Base-by-base conservation (phyloP, 805 yeast genomes). In the Candida chilensis region DNA sequence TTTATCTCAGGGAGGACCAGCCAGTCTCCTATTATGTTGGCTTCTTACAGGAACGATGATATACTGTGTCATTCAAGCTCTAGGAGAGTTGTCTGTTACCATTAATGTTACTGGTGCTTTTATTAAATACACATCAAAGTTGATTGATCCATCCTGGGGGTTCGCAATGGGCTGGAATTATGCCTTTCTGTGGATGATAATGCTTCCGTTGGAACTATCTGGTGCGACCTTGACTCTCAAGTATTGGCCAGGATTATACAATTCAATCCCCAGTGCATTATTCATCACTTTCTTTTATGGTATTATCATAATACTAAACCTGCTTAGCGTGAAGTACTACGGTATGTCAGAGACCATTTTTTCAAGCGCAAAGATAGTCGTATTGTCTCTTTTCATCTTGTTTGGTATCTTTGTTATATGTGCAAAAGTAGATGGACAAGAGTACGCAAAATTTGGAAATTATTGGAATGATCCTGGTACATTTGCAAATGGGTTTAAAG, bases 1-100 rank as follows among this genome's bases (percentile, higher is more conserved):
- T 3, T 54, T 82, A 30, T 40, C 65, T 13, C 58, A 64, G 18
- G 82, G 85, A 48, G 92, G 92, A 16, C 90, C 92, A n/a, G 83
- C 79, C n/a, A n/a, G n/a, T n/a, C n/a, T n/a, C n/a, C n/a, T n/a
- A n/a, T n/a, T n/a, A n/a, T n/a, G n/a, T n/a, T 51, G 48, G 46
- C 37, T 43, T 2, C 24, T 51, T 19, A 49, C 48, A 3, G 49
- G 49, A 1, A 26, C 32, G 12, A 45, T 48, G 8, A 40, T 45
- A 10, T 41, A 46, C 31, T 43, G 49, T 26, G 48, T 54, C 3
- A 43, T 50, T 31, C 54, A 49, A 29, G 64, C 72, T 12, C 45
- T 70, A 31, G 77, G 74, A 34, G 77, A 71, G 39, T 42, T 71
- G 35, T 62, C 74, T 17, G 73, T 71, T 20, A 61, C 70, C 1